Evolutionary conservation across 805 yeast genomes (phyloP).

Genomic region (Teunomyces stri): DNA sequence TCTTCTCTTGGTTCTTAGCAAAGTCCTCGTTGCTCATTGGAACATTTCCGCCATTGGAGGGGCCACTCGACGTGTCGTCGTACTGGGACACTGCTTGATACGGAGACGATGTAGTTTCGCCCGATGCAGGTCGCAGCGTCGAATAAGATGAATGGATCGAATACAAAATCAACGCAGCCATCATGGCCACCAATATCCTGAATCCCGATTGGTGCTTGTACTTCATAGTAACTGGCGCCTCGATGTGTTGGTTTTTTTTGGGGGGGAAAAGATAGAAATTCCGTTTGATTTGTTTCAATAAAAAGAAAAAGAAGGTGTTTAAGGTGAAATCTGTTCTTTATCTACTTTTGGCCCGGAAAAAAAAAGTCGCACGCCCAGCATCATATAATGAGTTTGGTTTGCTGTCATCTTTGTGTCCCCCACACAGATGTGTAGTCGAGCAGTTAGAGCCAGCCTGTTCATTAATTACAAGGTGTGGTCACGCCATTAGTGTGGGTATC

Average conservation of each 20-base stretch:
- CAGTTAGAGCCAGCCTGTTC: no score
- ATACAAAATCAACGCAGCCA: slow-evolving; percentile 1
- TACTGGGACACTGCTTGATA: not conserved
- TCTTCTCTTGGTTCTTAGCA: slow-evolving; percentile 7
- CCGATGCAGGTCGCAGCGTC: not conserved
- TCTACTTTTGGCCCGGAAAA: not conserved
- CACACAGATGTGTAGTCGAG: no score
- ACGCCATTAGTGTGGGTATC: no score
- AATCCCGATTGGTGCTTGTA: not conserved
- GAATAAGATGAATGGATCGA: not conserved
- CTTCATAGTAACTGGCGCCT: not conserved
- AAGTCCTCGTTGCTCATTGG: not conserved
- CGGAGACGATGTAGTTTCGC: not conserved
- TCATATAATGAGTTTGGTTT: no score
- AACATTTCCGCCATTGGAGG: slow-evolving; percentile 2
- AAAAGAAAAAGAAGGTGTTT: not conserved
- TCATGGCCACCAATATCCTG: not conserved
- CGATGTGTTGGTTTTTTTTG: not conserved
- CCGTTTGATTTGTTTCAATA: no score
- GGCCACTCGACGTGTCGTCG: not conserved
- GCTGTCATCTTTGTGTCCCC: no score
- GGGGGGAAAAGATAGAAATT: no score
- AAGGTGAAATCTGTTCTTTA: not conserved
- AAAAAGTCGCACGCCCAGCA: not conserved
- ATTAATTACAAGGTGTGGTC: no score